Evolutionary conservation across 1,139 yeast species (phyloP).

Genomic region (Yamadazyma diddensiae): DNA sequence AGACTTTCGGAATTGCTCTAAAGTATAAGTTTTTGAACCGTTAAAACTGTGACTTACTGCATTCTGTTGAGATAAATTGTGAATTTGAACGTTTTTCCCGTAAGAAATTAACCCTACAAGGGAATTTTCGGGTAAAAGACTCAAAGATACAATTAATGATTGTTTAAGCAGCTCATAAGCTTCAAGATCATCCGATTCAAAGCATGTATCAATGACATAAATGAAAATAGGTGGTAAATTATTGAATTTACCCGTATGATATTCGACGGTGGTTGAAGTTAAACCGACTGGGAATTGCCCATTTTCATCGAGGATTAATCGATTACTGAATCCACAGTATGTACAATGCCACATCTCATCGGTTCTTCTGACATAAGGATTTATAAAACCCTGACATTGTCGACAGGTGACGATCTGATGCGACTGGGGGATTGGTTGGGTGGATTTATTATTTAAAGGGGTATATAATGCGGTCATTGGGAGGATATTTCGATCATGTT

Average conservation of each 20-base stretch:
- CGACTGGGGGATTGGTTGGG: conserved; percentile 37
- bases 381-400: conserved; percentile 57
- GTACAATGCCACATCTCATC: conserved; percentile 63
- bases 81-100: conserved; percentile 65
- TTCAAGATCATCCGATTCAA: conserved; percentile 40
- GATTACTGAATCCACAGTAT: conserved; percentile 55
- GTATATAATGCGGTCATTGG: conserved; percentile 68
- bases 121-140: conserved; percentile 59
- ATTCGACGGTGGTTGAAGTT: conserved; percentile 49
- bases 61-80: conserved; percentile 45
- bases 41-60: conserved; percentile 46
- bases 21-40: conserved; percentile 54
- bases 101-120: conserved; percentile 56
- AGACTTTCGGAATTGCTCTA: conserved; percentile 48
- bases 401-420: conserved; percentile 42
- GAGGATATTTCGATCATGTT: conserved; percentile 55
- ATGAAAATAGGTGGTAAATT: conserved; percentile 52
- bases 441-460: conserved; percentile 56
- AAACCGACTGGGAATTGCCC: conserved; percentile 14
- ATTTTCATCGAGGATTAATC: conserved; percentile 24
- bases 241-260: conserved; percentile 45
- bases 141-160: conserved; percentile 49
- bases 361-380: conserved; percentile 47
- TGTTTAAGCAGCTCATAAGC: conserved; percentile 52
- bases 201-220: conserved; percentile 66